These are phyloP conservation scores for Lentinula detonsa DNA, from an alignment of 768 basidiomycete species.

Conservation along the genomic window DNA sequence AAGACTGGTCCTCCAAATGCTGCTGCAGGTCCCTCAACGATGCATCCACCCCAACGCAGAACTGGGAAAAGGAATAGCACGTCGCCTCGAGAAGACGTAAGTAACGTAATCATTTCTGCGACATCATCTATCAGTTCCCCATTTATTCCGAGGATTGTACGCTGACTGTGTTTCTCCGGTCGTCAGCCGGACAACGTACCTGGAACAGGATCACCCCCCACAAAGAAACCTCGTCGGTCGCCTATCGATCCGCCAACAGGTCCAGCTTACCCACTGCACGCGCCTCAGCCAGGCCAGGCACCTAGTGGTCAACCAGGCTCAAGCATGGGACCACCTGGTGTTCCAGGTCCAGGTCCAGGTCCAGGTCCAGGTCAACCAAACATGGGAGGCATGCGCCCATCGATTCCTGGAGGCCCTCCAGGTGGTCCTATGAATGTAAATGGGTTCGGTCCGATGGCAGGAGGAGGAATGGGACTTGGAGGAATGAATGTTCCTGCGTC, in stretches of 20 bases:
- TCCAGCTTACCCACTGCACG: slow-evolving; percentile 23
- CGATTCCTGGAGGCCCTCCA: slow-evolving; percentile 24
- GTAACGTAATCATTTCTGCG: slow-evolving; percentile 23
- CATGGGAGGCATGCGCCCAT: slow-evolving; percentile 30
- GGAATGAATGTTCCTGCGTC: slow-evolving; percentile 17
- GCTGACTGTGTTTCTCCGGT: not conserved
- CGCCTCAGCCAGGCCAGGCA: slow-evolving; percentile 19
- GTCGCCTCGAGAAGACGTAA: slow-evolving; percentile 58
- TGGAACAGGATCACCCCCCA: slow-evolving; percentile 49
- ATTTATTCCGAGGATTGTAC: slow-evolving; percentile 3
- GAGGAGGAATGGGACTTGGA: slow-evolving; percentile 10
- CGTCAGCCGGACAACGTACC: slow-evolving; percentile 39
- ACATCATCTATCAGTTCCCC: not conserved
- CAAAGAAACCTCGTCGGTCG: slow-evolving; percentile 48
- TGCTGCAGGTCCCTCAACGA: slow-evolving; percentile 35
- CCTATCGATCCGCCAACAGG: slow-evolving; percentile 32
- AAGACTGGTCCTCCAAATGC: slow-evolving; percentile 29
- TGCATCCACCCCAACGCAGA: slow-evolving; percentile 22
- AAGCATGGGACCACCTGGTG: slow-evolving; percentile 7
- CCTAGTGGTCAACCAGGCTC: slow-evolving; percentile 11
- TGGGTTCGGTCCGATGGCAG: slow-evolving; percentile 15
- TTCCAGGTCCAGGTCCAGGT: slow-evolving; percentile 23
- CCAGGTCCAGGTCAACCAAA: slow-evolving; percentile 25
- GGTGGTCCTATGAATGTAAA: slow-evolving; percentile 11
- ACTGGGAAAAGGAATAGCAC: slow-evolving; percentile 51